Conservation (phyloP, 352 stramenopile species). For the Phytophthora uliginosa region DNA sequence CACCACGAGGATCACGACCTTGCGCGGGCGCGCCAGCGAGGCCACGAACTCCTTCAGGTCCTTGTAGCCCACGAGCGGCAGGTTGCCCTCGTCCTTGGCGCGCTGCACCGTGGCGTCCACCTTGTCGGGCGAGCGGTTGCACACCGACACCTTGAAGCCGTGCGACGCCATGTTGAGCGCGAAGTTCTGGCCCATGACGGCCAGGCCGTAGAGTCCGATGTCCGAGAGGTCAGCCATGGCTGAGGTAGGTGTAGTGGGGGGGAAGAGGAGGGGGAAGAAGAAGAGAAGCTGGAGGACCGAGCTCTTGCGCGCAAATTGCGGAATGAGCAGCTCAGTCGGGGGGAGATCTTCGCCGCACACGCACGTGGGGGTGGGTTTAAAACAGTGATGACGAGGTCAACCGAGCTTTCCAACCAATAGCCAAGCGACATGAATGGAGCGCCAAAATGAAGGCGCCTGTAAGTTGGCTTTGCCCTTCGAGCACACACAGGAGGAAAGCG, state of each 20-base stretch:
- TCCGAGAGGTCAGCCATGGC: constrained; percentile 79
- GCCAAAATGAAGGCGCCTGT: neutral
- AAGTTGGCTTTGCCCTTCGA: neutral
- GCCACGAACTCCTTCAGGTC: constrained; percentile 94
- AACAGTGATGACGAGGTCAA: constrained; percentile 21
- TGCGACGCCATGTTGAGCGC: constrained; percentile 99
- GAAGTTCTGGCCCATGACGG: constrained; percentile 99
- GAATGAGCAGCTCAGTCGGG: constrained; percentile 29
- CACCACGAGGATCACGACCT: constrained; percentile 99
- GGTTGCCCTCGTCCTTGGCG: constrained; percentile 96
- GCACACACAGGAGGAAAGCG: neutral
- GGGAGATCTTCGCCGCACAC: constrained; percentile 14
- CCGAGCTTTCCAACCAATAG: neutral
- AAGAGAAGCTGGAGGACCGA: constrained; percentile 5
- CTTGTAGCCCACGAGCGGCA: constrained; percentile 95
- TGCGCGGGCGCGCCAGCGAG: constrained; percentile 95
- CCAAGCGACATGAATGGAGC: constrained; percentile 26
- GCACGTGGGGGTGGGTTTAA: constrained; percentile 3
- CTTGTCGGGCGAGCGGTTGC: constrained; percentile 98
- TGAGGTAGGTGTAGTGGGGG: too few relatives aligned
- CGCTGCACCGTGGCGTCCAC: constrained; percentile 96
- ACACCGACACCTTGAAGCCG: constrained; percentile 97
- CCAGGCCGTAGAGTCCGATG: constrained; percentile 93
- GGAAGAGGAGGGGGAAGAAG: constrained; percentile 9
- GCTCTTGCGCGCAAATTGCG: constrained; percentile 35